Evolutionary conservation across 2,329 filamentous ascomycete genomes (phyloP).

Genomic region (Talaromyces sp.): DNA sequence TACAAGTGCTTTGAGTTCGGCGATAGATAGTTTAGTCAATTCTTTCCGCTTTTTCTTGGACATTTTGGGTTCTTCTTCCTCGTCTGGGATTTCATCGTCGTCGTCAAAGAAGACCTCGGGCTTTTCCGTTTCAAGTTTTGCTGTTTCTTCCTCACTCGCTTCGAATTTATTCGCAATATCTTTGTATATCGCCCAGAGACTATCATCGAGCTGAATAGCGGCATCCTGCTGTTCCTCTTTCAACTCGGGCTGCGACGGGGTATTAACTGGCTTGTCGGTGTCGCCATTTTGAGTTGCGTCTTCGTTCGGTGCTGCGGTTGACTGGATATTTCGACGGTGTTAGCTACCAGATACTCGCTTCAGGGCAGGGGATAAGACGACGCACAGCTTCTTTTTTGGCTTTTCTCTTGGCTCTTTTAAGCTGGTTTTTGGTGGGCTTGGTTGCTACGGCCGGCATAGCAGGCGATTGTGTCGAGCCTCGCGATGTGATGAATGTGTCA

Average conservation of each 20-base stretch:
- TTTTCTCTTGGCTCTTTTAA: slow-evolving; percentile 18
- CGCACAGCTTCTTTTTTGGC: slow-evolving; percentile 16
- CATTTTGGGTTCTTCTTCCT: slow-evolving; percentile 67
- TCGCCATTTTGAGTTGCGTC: background rate
- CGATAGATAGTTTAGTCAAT: slow-evolving; percentile 87
- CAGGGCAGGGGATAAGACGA: background rate
- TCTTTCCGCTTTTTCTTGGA: slow-evolving; percentile 95
- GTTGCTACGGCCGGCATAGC: slow-evolving; percentile 15
- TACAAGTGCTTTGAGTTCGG: slow-evolving; percentile 90
- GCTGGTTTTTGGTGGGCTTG: slow-evolving; percentile 20
- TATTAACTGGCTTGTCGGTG: background rate
- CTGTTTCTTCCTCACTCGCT: slow-evolving; percentile 57
- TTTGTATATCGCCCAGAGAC: slow-evolving; percentile 79
- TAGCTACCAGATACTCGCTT: background rate
- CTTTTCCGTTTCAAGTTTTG: slow-evolving; percentile 68
- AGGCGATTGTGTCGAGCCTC: background rate
- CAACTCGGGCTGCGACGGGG: background rate
- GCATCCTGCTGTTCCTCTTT: background rate
- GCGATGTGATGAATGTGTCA: background rate
- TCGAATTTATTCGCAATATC: slow-evolving; percentile 79
- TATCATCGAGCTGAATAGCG: slow-evolving; percentile 54
- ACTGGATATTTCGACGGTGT: background rate
- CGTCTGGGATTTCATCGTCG: slow-evolving; percentile 80
- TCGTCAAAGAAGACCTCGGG: slow-evolving; percentile 81
- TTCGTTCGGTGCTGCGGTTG: background rate